phyloP scores from a whole-genome alignment of 2,329 filamentous ascomycete genomes.

The Teratosphaeria zuluensis region DNA sequence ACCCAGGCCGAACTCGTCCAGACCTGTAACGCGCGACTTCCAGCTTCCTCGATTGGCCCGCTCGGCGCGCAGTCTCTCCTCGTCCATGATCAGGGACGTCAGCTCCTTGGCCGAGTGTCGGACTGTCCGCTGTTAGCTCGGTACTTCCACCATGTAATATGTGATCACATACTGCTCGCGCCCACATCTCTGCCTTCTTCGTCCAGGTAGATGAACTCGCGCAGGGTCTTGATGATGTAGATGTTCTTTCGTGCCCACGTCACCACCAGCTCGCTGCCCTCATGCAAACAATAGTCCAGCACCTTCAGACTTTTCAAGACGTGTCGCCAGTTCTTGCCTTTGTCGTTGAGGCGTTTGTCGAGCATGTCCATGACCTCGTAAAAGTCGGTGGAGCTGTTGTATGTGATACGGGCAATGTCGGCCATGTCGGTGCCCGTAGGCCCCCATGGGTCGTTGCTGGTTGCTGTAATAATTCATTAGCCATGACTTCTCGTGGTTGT shows the following conservation, averaged over 20 bases:
- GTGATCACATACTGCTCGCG: slow-evolving; percentile 70
- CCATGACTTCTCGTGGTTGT: background rate
- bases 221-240: slow-evolving; percentile 96
- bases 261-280: slow-evolving; percentile 91
- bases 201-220: slow-evolving; percentile 93
- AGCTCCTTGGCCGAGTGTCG: slow-evolving; percentile 93
- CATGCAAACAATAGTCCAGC: slow-evolving; percentile 93
- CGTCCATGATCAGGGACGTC: slow-evolving; percentile 82
- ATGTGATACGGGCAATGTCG: slow-evolving; percentile 96
- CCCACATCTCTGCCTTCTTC: slow-evolving; percentile 93
- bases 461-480: slow-evolving; percentile 51
- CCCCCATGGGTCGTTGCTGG: slow-evolving; percentile 97
- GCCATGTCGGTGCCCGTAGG: slow-evolving; percentile 97
- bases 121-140: slow-evolving; percentile 48
- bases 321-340: slow-evolving; percentile 99
- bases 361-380: slow-evolving; percentile 99
- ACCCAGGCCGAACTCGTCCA: slow-evolving; percentile 63
- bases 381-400: slow-evolving; percentile 94
- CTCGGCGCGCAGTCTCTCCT: slow-evolving; percentile 83
- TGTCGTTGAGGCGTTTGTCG: slow-evolving; percentile 96
- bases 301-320: slow-evolving; percentile 97
- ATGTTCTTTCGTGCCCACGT: slow-evolving; percentile 98
- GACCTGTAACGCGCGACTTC: slow-evolving; percentile 91
- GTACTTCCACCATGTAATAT: background rate
- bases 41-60: slow-evolving; percentile 85